Evolutionary conservation across 352 stramenopile species (phyloP).

Genomic region (Bremia lactucae): DNA sequence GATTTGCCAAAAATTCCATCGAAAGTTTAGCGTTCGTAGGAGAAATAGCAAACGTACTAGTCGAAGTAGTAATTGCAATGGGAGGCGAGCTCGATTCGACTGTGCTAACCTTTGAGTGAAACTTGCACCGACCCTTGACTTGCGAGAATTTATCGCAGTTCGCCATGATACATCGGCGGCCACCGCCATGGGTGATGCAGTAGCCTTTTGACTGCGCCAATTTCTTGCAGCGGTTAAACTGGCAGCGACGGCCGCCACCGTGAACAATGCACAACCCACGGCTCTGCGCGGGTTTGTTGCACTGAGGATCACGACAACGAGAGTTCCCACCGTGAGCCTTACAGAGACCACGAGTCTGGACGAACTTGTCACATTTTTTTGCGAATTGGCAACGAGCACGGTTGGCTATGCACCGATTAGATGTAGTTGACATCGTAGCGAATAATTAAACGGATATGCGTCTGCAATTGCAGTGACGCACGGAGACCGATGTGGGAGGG

Average conservation of each 20-base stretch:
- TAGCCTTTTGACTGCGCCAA: constrained; percentile 70
- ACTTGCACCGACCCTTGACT: constrained; percentile 80
- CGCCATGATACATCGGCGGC: constrained; percentile 53
- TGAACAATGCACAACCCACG: constrained; percentile 72
- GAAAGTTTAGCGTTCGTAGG: constrained; percentile 31
- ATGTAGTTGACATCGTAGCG: constrained; percentile 26
- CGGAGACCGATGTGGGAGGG: constrained; percentile 4
- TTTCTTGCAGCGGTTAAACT: constrained; percentile 61
- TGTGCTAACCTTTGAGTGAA: constrained; percentile 62
- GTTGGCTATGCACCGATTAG: constrained; percentile 48
- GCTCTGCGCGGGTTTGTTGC: constrained; percentile 75
- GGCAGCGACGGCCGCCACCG: constrained; percentile 61
- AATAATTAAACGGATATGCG: constrained; percentile 17
- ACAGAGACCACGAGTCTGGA: constrained; percentile 66
- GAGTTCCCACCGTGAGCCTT: constrained; percentile 79
- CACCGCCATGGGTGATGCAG: constrained; percentile 75
- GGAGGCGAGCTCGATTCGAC: constrained; percentile 11
- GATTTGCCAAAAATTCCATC: constrained; percentile 53
- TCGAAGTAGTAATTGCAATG: constrained; percentile 12
- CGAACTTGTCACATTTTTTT: constrained; percentile 79
- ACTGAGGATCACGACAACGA: constrained; percentile 60
- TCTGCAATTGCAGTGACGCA: constrained; percentile 2
- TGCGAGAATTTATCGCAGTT: constrained; percentile 85
- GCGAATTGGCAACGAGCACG: constrained; percentile 63
- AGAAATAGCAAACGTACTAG: constrained; percentile 13